These are phyloP conservation scores for Taphrina deformans DNA, from an alignment of 1,139 yeast genomes.

Conservation along the genomic window DNA sequence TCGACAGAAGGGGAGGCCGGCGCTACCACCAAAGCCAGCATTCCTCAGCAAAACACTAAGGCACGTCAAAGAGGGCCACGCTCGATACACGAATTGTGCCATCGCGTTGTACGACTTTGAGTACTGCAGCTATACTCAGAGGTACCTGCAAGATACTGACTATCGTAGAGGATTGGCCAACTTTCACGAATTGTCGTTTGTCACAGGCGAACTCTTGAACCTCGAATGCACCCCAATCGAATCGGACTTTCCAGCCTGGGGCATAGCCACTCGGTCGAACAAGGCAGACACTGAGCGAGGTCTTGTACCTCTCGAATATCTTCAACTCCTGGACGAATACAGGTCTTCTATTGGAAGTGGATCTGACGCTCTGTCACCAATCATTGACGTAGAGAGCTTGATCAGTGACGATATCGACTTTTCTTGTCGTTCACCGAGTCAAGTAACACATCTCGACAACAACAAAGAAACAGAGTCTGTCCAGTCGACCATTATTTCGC, in stretches of 20 bases:
- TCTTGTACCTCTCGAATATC: neutral
- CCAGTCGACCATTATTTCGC: no score
- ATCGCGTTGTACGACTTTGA: constrained; percentile 1
- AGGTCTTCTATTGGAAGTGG: no score
- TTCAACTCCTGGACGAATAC: neutral
- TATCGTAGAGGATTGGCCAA: neutral
- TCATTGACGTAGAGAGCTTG: no score
- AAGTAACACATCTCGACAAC: no score
- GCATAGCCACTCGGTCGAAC: neutral
- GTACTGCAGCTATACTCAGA: neutral
- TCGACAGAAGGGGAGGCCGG: neutral
- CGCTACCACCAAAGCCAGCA: neutral
- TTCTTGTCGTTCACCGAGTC: no score
- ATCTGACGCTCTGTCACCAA: no score
- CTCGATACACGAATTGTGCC: neutral
- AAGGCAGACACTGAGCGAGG: neutral
- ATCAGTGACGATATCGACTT: no score
- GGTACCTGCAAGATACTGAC: neutral
- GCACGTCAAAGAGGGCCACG: neutral
- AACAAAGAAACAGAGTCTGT: no score
- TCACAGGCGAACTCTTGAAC: neutral
- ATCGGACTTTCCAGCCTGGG: constrained; percentile 4
- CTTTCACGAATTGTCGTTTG: neutral
- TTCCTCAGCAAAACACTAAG: neutral
- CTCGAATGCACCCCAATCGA: neutral